Percentiles rank a stretch among this genome's conserved stretches.
Evolutionary conservation across 768 basidiomycete species (phyloP).

Genomic region (Lanmaoa rubissima): DNA sequence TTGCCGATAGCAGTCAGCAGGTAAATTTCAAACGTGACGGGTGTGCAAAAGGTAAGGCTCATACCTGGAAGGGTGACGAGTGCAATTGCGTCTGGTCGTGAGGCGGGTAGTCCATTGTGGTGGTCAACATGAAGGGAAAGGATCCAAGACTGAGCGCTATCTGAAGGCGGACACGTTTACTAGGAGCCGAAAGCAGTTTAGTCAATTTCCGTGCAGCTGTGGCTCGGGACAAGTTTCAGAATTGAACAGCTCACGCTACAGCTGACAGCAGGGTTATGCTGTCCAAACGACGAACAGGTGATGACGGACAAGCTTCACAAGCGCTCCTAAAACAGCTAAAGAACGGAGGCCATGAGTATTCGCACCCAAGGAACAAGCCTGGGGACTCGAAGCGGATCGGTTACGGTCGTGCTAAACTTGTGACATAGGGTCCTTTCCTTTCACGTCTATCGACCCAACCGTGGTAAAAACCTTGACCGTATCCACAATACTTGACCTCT

Average conservation of each 20-base stretch:
- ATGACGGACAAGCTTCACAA: not conserved
- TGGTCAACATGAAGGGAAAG: slow-evolving; percentile 14
- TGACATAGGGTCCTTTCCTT: slow-evolving; percentile 23
- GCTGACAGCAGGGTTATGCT: not conserved
- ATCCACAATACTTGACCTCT: not conserved
- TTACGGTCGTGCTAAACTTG: slow-evolving; percentile 12
- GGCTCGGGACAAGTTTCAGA: not conserved
- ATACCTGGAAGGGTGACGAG: slow-evolving; percentile 30
- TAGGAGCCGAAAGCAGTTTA: slow-evolving; percentile 22
- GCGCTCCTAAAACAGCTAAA: not conserved
- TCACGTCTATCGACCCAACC: slow-evolving; percentile 6
- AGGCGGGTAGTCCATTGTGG: slow-evolving; percentile 28
- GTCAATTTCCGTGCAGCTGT: slow-evolving; percentile 19
- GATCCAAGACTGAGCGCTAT: slow-evolving; percentile 19
- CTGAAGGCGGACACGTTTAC: slow-evolving; percentile 28
- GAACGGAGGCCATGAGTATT: slow-evolving; percentile 1
- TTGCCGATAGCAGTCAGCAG: slow-evolving; percentile 7
- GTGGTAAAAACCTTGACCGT: not conserved
- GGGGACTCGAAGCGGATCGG: slow-evolving; percentile 9
- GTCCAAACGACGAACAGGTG: not conserved
- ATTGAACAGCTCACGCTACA: not conserved
- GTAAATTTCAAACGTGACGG: slow-evolving; percentile 15
- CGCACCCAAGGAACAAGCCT: slow-evolving; percentile 13
- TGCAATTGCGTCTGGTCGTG: slow-evolving; percentile 25
- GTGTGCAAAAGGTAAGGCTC: not conserved